Evolutionary conservation across 1,284 basidiomycete species (phyloP).

Genomic region (Xerocomus nothofagi): DNA sequence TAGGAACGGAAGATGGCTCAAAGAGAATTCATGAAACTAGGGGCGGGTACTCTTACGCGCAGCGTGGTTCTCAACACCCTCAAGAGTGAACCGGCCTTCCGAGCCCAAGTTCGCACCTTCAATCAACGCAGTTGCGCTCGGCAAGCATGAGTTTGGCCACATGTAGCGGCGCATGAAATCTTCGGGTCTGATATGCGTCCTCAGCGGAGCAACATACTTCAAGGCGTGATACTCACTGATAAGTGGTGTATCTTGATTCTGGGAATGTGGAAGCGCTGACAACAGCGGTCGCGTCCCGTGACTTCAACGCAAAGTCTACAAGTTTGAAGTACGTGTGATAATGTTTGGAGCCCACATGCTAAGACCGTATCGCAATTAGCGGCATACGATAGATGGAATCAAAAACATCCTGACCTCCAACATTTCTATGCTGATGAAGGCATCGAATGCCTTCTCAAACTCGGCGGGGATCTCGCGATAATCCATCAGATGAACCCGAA

Average conservation of each 20-base stretch:
- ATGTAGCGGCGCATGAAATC: constrained; percentile 91
- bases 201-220: constrained; percentile 7
- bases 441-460: constrained; percentile 81
- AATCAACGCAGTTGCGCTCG: constrained; percentile 75
- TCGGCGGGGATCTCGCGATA: constrained; percentile 78
- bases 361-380: constrained; percentile 12
- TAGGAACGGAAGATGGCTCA: constrained; percentile 28
- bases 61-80: constrained; percentile 85
- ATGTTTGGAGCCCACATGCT: constrained; percentile 70
- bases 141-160: constrained; percentile 90
- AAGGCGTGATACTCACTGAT: constrained; percentile 52
- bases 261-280: constrained; percentile 86
- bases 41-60: constrained; percentile 51
- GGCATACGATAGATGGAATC: neutral
- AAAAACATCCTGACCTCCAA: constrained; percentile 59
- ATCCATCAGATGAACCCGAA: constrained; percentile 86
- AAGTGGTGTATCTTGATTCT: constrained; percentile 67
- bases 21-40: neutral
- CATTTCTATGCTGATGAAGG: constrained; percentile 91
- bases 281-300: constrained; percentile 65
- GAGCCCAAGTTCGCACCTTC: constrained; percentile 65
- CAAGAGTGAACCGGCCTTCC: constrained; percentile 75
- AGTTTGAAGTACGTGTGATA: constrained; percentile 80
- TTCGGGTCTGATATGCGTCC: constrained; percentile 54
- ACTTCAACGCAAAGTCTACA: constrained; percentile 79